Evolutionary conservation across 2,329 filamentous ascomycete species (phyloP), one percentile per base, ranked within the genome.

Genomic region (Talaromyces verruculosus): DNA sequence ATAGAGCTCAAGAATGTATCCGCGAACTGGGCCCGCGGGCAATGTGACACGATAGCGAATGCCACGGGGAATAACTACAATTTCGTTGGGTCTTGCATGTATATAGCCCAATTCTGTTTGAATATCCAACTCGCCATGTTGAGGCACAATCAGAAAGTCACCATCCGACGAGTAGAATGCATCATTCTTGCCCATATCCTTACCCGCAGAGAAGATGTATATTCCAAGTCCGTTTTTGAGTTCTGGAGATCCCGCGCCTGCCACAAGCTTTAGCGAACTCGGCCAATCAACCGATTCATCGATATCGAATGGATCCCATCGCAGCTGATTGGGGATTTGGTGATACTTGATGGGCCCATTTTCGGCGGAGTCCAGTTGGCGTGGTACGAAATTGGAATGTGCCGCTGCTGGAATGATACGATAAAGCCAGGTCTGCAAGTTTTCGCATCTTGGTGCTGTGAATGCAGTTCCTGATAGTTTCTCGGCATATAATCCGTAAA

Each of bases 401-500:
- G 86, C 81, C 65, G 87, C 87, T 0, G 88, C 86, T 2, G 89
- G 88, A 49, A 89, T 79, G 68, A 90, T 87, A 11, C 89, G 85
- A 74, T 91, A 91, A 33, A 91, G 83, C 89, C 89, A 91, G 41
- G 88, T 84, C 75, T 91, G 89, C 72, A 86, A 85, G 77, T 90
- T 91, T 65, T 89, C 85, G 73, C 86, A 82, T 28, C 89, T 82
- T 0, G 89, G 88, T 1, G 88, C 87, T 4, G 89, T 91, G 74
- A 92, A 92, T 30, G 89, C 83, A 1, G 88, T 90, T 7, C 89
- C 89, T 0, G 89, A 91, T 55, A 91, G 83, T 80, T 91, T 90
- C 79, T 96, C 92, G 30, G 91, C 88, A 79, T 95, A 95, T 30
- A 96, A 87, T 0, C 91, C 92, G 70, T 88, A 87, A 0, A 91